Conservation (phyloP, 1,139 yeast species). For the Pichia sp. region DNA sequence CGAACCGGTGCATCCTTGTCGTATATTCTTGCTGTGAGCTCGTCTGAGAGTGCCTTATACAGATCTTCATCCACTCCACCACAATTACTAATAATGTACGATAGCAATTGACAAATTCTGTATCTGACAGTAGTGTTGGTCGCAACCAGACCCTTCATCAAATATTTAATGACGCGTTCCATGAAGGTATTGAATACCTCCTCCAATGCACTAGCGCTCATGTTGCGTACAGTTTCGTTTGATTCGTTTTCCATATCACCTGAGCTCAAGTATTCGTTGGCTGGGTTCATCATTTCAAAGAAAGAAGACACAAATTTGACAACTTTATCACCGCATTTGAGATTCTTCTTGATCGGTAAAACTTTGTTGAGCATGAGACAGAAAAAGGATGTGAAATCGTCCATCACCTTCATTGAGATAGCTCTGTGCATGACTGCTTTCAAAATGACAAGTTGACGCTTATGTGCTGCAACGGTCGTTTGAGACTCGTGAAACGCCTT, state of each 20-base stretch:
- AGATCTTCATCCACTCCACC: slow-evolving; percentile 73
- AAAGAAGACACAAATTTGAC: slow-evolving; percentile 69
- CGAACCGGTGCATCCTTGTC: slow-evolving; percentile 81
- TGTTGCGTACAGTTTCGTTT: slow-evolving; percentile 13
- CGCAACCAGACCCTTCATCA: slow-evolving; percentile 71
- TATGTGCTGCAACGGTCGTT: slow-evolving; percentile 62
- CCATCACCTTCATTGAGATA: slow-evolving; percentile 42
- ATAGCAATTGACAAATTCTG: slow-evolving; percentile 72
- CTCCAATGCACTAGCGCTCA: slow-evolving; percentile 8
- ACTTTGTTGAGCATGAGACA: slow-evolving; percentile 57
- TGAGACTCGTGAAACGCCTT: slow-evolving; percentile 83
- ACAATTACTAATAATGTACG: slow-evolving; percentile 62
- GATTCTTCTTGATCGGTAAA: slow-evolving; percentile 63
- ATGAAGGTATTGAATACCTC: slow-evolving; percentile 42
- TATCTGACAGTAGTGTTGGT: slow-evolving; percentile 72
- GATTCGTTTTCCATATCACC: slow-evolving; percentile 23
- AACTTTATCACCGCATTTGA: slow-evolving; percentile 67
- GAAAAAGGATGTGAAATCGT: slow-evolving; percentile 53
- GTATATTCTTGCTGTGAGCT: slow-evolving; percentile 54
- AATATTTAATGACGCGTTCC: slow-evolving; percentile 55
- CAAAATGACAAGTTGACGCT: slow-evolving; percentile 61
- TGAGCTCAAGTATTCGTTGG: not conserved
- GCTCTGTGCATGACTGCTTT: slow-evolving; percentile 55
- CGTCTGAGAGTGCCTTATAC: slow-evolving; percentile 55
- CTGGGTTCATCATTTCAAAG: slow-evolving; percentile 41